phyloP scores from a whole-genome alignment of 176 grass and related monocot genomes.

The Aegilops tauschii region DNA sequence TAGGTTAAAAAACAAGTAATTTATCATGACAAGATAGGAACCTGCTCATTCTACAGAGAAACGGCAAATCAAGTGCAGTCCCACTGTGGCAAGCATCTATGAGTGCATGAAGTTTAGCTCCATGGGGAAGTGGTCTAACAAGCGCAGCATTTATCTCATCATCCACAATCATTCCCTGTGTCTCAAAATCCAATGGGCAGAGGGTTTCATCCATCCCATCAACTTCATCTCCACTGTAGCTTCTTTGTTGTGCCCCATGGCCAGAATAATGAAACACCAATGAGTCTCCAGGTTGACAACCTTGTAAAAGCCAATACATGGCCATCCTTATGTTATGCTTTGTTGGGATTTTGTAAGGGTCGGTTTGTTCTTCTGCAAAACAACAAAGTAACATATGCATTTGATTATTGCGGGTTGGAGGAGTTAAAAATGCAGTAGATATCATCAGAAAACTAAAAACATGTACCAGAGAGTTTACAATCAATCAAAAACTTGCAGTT shows the following conservation, averaged over 20 bases:
- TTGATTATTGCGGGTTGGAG: background rate
- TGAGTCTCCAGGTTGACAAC: slow-evolving; percentile 89
- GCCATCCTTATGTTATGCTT: slow-evolving; percentile 95
- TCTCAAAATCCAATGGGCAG: slow-evolving; percentile 95
- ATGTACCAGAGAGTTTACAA: background rate
- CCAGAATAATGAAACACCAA: slow-evolving; percentile 98
- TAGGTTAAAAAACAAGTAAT: background rate
- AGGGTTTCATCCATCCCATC: slow-evolving; percentile 93
- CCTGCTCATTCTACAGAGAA: slow-evolving; percentile 91
- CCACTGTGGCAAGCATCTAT: slow-evolving; percentile 98
- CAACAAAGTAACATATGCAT: slow-evolving; percentile 27
- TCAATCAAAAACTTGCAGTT: background rate
- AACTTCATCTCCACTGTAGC: slow-evolving; percentile 79
- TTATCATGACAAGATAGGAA: slow-evolving; percentile 25
- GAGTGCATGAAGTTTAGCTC: slow-evolving; percentile 91
- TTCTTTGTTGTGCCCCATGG: slow-evolving; percentile 90
- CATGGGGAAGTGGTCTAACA: slow-evolving; percentile 76
- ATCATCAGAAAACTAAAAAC: slow-evolving; percentile 12
- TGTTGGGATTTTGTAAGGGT: slow-evolving; percentile 85
- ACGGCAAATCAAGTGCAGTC: slow-evolving; percentile 90
- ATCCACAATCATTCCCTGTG: slow-evolving; percentile 97
- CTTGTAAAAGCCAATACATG: slow-evolving; percentile 94
- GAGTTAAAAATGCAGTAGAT: background rate
- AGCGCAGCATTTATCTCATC: slow-evolving; percentile 85
- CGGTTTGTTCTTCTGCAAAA: slow-evolving; percentile 87